These are phyloP conservation scores for Chondrus crispus DNA, from an alignment of 23 red algal species.

Conservation along the genomic window DNA sequence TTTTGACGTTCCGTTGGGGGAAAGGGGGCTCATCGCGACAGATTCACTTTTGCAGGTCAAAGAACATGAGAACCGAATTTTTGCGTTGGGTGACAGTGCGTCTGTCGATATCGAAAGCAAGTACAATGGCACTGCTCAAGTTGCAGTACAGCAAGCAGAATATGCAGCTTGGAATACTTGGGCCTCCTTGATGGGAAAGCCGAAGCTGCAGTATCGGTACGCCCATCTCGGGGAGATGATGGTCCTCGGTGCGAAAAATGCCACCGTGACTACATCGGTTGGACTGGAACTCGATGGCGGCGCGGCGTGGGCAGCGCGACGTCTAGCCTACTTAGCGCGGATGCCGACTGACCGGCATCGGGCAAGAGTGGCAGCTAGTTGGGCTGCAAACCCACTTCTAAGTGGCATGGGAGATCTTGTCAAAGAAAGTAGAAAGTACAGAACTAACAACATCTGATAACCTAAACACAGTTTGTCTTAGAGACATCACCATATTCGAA, in stretches of 20 bases:
- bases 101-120: not conserved
- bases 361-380: constrained; percentile 70
- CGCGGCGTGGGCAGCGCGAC: constrained; percentile 57
- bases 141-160: constrained; percentile 91
- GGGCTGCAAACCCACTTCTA: constrained; percentile 56
- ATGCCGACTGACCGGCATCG: constrained; percentile 92
- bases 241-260: constrained; percentile 74
- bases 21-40: constrained; percentile 53
- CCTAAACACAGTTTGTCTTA: not conserved
- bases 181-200: constrained; percentile 68
- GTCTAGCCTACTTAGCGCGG: constrained; percentile 79
- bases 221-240: constrained; percentile 96
- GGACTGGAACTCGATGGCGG: constrained; percentile 69
- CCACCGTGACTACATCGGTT: constrained; percentile 53
- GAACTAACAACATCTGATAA: not conserved
- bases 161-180: constrained; percentile 93
- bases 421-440: constrained; percentile 11
- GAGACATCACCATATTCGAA: not conserved
- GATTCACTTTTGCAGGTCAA: constrained; percentile 64
- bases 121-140: constrained; percentile 77
- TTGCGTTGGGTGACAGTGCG: constrained; percentile 87
- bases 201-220: constrained; percentile 73
- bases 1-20: constrained; percentile 30
- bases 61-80: constrained; percentile 35
- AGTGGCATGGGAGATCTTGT: constrained; percentile 22